Evolutionary conservation across 1,139 yeast genomes (phyloP), one percentile per base, ranked within the genome.

Genomic region (Hyphopichia buzzinii): DNA sequence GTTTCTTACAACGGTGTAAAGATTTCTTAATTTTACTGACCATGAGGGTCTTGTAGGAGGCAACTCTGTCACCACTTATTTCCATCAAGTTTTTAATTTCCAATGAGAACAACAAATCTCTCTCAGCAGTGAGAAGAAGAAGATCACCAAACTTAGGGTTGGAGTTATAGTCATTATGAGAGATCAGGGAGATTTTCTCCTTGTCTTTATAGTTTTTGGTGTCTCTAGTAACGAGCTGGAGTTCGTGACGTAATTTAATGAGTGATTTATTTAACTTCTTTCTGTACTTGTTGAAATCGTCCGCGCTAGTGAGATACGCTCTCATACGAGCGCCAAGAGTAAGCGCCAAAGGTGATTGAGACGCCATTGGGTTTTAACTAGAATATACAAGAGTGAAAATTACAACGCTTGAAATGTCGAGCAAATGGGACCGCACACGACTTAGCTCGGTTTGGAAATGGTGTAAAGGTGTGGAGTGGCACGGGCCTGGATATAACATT

Each of bases 11-110:
- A 37, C 70, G 67, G 35, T 59, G 55, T 24, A 72, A 59, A 1
- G 92, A 81, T 55, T 77, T 82, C 53, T 83, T 85, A 45, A 84
- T 72, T 58, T 86, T 84, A 26, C 90, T 77, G 11, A 72, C 55
- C 52, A 85, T 67, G 41, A 84, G 74, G 40, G 71, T 74, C 54
- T 69, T 75, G 35, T 74, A 59, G 24, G 69, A 67, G 5, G 76
- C 61, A 0, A 74, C 60, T 17, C 48, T 54, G 30, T 64, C 71
- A 37, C 55, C 65, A 40, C 76, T 75, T 37, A 80, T 72, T 45
- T 81, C 89, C 47, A 80, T 58, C 37, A 72, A 59, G 16, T 74
- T 65, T 44, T 77, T 78, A 39, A 81, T 70, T 55, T 84, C 90
- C 57, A 79, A 70, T 1, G 90, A 84, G 49, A 75, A 78, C 26